Conservation (phyloP, 2,329 filamentous ascomycete species). For the Talaromyces albobiverticillius region DNA sequence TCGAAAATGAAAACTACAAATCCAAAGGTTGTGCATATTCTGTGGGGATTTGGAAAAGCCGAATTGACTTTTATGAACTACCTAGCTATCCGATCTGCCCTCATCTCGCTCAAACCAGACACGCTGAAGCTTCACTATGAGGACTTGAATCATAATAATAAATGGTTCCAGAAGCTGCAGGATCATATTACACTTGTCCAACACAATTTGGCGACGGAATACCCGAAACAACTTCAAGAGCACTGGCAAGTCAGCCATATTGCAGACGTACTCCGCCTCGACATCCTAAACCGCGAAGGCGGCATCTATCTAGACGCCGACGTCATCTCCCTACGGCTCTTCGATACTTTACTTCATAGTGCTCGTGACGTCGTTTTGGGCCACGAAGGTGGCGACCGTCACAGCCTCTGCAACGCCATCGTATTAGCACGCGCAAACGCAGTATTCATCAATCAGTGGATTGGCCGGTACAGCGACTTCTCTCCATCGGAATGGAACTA, state of each 20-base stretch:
- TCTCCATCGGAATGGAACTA: conserved; percentile 39
- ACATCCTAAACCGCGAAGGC: conserved; percentile 32
- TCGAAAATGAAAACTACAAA: too few species aligned
- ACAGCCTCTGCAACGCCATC: conserved; percentile 39
- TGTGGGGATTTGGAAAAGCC: conserved; percentile 35
- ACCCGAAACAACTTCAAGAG: conserved; percentile 24
- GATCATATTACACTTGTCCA: conserved; percentile 34
- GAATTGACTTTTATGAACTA: conserved; percentile 39
- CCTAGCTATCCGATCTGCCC: conserved; percentile 36
- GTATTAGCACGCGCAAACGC: conserved; percentile 36
- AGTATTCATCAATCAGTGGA: conserved; percentile 35
- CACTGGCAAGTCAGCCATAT: conserved; percentile 21
- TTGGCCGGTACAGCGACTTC: conserved; percentile 31
- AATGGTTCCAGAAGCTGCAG: conserved; percentile 35
- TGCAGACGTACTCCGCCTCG: conserved; percentile 36
- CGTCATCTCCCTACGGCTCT: conserved; percentile 32
- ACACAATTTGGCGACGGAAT: conserved; percentile 32
- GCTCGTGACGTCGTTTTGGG: conserved; percentile 32
- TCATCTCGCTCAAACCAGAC: conserved; percentile 36
- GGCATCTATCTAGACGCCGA: conserved; percentile 40
- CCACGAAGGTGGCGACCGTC: conserved; percentile 38
- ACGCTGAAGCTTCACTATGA: conserved; percentile 38
- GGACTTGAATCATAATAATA: conserved; percentile 37
- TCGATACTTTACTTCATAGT: conserved; percentile 28
- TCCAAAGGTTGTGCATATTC: conserved; percentile 41